phyloP scores from a whole-genome alignment of 2,329 filamentous ascomycete genomes.

The Hymenotorrendiella dingleyae region DNA sequence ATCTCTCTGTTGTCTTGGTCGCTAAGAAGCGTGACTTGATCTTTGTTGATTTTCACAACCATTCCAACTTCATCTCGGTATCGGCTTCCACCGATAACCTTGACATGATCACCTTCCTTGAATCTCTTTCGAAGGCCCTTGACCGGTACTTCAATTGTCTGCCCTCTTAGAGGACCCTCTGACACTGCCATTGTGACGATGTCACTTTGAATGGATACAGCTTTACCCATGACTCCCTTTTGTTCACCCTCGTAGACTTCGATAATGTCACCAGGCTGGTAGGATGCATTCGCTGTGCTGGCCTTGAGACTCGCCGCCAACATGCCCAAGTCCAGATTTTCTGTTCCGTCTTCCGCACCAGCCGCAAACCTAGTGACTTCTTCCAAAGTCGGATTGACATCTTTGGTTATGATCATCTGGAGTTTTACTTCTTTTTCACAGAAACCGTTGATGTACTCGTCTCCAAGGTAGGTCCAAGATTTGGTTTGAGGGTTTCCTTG shows the following conservation, averaged over 20 bases:
- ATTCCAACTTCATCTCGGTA: slow-evolving; percentile 95
- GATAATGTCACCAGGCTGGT: slow-evolving; percentile 89
- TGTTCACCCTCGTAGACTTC: slow-evolving; percentile 96
- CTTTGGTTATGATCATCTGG: slow-evolving; percentile 74
- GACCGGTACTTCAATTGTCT: slow-evolving; percentile 85
- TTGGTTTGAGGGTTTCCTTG: slow-evolving; percentile 45
- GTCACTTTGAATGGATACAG: slow-evolving; percentile 79
- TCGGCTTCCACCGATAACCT: slow-evolving; percentile 92
- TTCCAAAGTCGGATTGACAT: slow-evolving; percentile 88
- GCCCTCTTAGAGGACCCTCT: slow-evolving; percentile 74
- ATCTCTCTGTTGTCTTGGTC: slow-evolving; percentile 92
- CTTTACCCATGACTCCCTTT: slow-evolving; percentile 80
- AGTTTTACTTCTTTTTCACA: slow-evolving; percentile 91
- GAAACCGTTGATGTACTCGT: slow-evolving; percentile 90
- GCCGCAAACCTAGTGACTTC: slow-evolving; percentile 93
- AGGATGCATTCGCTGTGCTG: slow-evolving; percentile 72
- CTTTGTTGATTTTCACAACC: slow-evolving; percentile 88
- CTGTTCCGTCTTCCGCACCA: slow-evolving; percentile 82
- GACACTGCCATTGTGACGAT: slow-evolving; percentile 85
- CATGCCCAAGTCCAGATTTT: slow-evolving; percentile 87
- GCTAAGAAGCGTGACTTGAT: slow-evolving; percentile 86
- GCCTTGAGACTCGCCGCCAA: slow-evolving; percentile 86
- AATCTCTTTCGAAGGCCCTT: slow-evolving; percentile 92
- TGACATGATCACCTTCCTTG: slow-evolving; percentile 91
- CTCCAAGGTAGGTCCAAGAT: slow-evolving; percentile 77